phyloP scores from a whole-genome alignment of 352 stramenopile genomes.

The Globisporangium alternatum region DNA sequence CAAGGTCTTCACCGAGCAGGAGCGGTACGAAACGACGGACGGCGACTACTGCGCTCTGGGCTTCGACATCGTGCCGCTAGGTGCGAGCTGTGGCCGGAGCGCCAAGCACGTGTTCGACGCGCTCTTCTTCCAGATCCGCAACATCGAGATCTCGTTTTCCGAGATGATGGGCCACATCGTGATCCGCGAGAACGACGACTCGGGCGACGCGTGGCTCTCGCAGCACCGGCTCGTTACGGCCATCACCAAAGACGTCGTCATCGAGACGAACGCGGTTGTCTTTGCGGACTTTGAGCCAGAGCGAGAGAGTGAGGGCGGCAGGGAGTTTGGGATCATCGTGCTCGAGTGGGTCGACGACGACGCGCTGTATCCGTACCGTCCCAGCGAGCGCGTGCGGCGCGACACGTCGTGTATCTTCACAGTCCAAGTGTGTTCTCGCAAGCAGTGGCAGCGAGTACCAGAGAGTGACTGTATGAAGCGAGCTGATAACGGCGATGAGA shows the following conservation, averaged over 20 bases:
- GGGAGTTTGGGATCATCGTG: conserved; percentile 18
- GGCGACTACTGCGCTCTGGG: conserved; percentile 32
- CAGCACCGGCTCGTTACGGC: conserved; percentile 41
- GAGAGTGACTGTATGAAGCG: not conserved
- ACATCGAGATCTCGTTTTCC: conserved; percentile 51
- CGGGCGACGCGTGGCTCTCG: conserved; percentile 25
- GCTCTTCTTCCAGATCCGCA: conserved; percentile 30
- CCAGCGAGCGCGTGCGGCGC: conserved; percentile 24
- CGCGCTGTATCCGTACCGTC: conserved; percentile 31
- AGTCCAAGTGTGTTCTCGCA: not conserved
- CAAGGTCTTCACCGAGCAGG: conserved; percentile 29
- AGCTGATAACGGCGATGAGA: no score
- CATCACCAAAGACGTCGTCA: conserved; percentile 22
- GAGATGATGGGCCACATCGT: conserved; percentile 47
- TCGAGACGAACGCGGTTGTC: conserved; percentile 44
- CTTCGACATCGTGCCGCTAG: conserved; percentile 38
- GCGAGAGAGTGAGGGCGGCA: not conserved
- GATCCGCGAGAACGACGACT: conserved; percentile 47
- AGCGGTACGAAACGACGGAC: conserved; percentile 29
- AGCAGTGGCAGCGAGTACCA: not conserved
- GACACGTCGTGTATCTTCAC: conserved; percentile 21
- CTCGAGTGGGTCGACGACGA: conserved; percentile 34
- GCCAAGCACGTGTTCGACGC: conserved; percentile 52
- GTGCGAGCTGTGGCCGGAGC: conserved; percentile 8
- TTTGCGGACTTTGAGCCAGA: conserved; percentile 29